Conservation (phyloP, 2,329 filamentous ascomycete genomes). For the Cladosporium sp. region DNA sequence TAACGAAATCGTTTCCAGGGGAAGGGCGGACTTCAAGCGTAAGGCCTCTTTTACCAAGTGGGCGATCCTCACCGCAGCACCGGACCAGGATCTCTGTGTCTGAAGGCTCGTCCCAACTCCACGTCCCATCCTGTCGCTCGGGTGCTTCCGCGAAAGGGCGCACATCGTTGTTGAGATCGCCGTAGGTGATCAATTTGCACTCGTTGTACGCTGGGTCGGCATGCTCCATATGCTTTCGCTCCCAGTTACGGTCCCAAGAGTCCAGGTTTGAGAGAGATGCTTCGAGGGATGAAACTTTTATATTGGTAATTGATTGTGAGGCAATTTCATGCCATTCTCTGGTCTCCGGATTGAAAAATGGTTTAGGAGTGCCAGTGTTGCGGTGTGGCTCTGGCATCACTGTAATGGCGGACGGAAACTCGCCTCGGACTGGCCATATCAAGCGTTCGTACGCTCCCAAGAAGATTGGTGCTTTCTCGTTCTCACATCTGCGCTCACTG, state of each 20-base stretch:
- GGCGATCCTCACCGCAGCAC: slow-evolving; percentile 18
- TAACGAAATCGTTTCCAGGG: slow-evolving; percentile 16
- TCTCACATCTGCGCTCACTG: slow-evolving; percentile 4
- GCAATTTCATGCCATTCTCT: slow-evolving; percentile 18
- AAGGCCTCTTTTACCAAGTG: slow-evolving; percentile 16
- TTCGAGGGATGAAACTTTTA: slow-evolving; percentile 15
- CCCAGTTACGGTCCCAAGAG: slow-evolving; percentile 4
- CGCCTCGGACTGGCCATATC: slow-evolving; percentile 16
- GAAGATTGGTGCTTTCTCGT: neutral
- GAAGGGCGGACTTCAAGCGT: slow-evolving; percentile 15
- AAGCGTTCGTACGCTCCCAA: slow-evolving; percentile 17
- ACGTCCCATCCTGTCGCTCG: slow-evolving; percentile 13
- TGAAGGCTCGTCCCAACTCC: slow-evolving; percentile 16
- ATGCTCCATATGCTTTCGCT: slow-evolving; percentile 14
- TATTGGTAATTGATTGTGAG: slow-evolving; percentile 15
- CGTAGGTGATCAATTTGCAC: slow-evolving; percentile 17
- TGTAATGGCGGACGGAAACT: slow-evolving; percentile 17
- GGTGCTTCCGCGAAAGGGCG: slow-evolving; percentile 13
- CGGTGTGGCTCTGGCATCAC: slow-evolving; percentile 16
- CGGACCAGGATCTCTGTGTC: slow-evolving; percentile 16
- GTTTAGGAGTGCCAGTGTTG: slow-evolving; percentile 12
- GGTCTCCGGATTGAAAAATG: slow-evolving; percentile 17
- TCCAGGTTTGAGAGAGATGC: slow-evolving; percentile 13
- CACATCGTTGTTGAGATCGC: slow-evolving; percentile 12
- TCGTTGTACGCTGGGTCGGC: slow-evolving; percentile 11